Evolutionary conservation across 1,284 basidiomycete species (phyloP).

Genomic region (Ceratobasidium theobromae): DNA sequence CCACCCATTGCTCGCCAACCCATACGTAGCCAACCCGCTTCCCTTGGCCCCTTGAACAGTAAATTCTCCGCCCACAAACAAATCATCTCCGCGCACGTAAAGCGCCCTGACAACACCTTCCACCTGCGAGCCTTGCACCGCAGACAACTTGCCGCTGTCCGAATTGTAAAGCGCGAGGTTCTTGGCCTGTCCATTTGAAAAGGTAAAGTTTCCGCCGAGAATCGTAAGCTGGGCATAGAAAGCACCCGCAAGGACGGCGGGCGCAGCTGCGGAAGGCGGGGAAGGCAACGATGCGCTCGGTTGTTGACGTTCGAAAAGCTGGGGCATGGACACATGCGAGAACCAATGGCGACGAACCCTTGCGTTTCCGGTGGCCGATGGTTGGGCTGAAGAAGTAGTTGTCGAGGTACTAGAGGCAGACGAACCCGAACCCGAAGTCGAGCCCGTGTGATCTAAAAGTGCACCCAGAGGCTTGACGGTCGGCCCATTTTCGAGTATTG

Average conservation of each 20-base stretch:
- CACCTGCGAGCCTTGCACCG: constrained; percentile 61
- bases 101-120: constrained; percentile 74
- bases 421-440: constrained; percentile 38
- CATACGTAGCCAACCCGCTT: constrained; percentile 74
- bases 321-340: constrained; percentile 50
- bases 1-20: constrained; percentile 66
- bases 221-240: constrained; percentile 82
- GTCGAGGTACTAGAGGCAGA: constrained; percentile 41
- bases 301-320: constrained; percentile 58
- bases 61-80: constrained; percentile 84
- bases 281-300: constrained; percentile 56
- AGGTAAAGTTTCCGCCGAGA: constrained; percentile 89
- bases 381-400: neutral
- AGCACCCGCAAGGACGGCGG: constrained; percentile 80
- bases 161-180: constrained; percentile 78
- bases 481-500: constrained; percentile 63
- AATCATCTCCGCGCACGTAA: constrained; percentile 60
- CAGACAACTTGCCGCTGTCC: constrained; percentile 51
- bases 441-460: constrained; percentile 50
- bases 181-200: constrained; percentile 50
- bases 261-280: constrained; percentile 59
- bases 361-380: neutral
- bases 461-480: constrained; percentile 59
- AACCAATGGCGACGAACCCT: constrained; percentile 52
- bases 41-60: constrained; percentile 55